Evolutionary conservation across 257 asterid species (phyloP).

Genomic region (Solanum habrochaites): DNA sequence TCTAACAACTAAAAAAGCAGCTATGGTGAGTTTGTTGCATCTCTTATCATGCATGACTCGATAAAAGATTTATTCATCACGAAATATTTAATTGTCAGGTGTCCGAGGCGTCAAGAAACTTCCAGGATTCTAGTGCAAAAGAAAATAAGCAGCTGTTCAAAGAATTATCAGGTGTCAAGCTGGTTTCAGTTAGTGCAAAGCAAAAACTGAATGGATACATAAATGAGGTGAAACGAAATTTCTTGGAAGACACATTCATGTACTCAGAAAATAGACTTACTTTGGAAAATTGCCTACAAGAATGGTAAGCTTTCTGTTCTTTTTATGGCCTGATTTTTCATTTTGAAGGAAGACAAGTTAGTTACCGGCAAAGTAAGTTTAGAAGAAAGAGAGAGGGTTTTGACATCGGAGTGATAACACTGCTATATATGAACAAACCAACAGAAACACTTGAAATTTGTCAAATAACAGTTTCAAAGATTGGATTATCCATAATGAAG

Average conservation of each 20-base stretch:
- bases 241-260: constrained; percentile 37
- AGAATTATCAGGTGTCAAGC: constrained; percentile 46
- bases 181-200: constrained; percentile 35
- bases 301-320: constrained; percentile 31
- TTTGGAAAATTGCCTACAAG: constrained; percentile 50
- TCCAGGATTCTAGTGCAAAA: constrained; percentile 38
- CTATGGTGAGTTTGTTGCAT: constrained; percentile 29
- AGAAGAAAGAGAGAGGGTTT: neutral
- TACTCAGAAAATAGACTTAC: constrained; percentile 32
- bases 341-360: neutral
- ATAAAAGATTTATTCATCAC: neutral
- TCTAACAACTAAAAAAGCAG: constrained; percentile 41
- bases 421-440: neutral
- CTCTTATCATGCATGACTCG: neutral
- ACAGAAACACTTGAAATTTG: neutral
- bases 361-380: neutral
- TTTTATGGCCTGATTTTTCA: neutral
- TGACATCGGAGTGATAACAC: neutral
- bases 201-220: constrained; percentile 32
- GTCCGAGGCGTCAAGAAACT: constrained; percentile 43
- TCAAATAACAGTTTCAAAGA: neutral
- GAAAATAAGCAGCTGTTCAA: constrained; percentile 40
- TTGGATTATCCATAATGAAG: neutral
- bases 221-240: constrained; percentile 38
- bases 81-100: constrained; percentile 31